Conservation (phyloP, 495 filamentous ascomycete species). For the Patellaria atrata region DNA sequence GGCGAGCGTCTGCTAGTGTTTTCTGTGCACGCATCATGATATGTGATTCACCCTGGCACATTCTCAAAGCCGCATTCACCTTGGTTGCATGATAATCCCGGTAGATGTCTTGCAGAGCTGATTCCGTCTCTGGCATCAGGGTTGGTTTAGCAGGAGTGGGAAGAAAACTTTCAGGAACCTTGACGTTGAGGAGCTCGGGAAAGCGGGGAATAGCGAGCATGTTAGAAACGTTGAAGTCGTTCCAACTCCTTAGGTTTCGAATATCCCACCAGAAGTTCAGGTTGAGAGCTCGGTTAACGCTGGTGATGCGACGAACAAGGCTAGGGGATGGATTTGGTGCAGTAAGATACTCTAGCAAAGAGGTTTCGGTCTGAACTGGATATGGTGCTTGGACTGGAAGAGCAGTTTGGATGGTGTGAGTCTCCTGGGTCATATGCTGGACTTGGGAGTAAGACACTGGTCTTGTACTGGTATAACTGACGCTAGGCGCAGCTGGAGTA, state of each 20-base stretch:
- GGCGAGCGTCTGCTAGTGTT: constrained; percentile 13
- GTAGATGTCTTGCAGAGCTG: constrained; percentile 53
- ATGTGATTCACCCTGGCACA: constrained; percentile 48
- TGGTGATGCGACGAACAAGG: constrained; percentile 66
- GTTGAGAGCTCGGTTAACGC: constrained; percentile 52
- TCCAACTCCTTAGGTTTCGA: constrained; percentile 72
- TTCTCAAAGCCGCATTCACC: constrained; percentile 59
- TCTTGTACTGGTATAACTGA: constrained; percentile 18
- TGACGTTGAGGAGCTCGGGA: constrained; percentile 54
- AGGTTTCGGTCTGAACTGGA: constrained; percentile 37
- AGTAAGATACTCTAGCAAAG: constrained; percentile 64
- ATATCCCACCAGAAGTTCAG: constrained; percentile 93
- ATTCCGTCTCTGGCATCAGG: constrained; percentile 58
- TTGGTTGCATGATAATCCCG: constrained; percentile 58
- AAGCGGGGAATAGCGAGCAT: constrained; percentile 64
- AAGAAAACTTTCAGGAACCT: constrained; percentile 48
- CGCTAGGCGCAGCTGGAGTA: constrained; percentile 12
- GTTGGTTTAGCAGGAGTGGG: constrained; percentile 41
- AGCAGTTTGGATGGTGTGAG: constrained; percentile 19
- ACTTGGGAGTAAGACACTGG: constrained; percentile 13
- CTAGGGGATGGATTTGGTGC: constrained; percentile 63
- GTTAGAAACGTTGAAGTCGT: constrained; percentile 53
- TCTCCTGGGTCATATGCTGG: constrained; percentile 10
- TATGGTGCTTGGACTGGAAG: constrained; percentile 28
- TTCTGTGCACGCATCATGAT: constrained; percentile 34